Percentiles rank a stretch among this genome's conserved stretches.
Evolutionary conservation across 1,139 yeast species (phyloP).

Genomic region (Debaryomyces fabryi): DNA sequence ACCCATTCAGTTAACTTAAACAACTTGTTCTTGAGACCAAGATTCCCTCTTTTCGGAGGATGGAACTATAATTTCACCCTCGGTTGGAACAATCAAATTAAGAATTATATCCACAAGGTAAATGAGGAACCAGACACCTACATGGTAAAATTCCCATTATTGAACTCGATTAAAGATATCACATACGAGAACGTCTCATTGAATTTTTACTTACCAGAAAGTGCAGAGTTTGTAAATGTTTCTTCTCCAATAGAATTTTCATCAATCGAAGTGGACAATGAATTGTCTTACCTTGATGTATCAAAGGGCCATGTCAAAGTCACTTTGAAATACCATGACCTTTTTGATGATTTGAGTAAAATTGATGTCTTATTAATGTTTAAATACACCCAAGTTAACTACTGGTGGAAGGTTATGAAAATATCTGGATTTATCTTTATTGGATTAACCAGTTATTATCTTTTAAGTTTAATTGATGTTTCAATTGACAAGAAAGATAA

Average conservation of each 20-base stretch:
- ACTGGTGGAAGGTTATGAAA: conserved; percentile 65
- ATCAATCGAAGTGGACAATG: conserved; percentile 39
- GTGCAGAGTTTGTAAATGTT: conserved; percentile 65
- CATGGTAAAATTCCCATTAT: conserved; percentile 66
- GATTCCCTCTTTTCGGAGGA: conserved; percentile 93
- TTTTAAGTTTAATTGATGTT: conserved; percentile 44
- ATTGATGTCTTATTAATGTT: conserved; percentile 65
- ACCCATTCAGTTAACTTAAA: conserved; percentile 59
- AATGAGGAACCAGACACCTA: conserved; percentile 52
- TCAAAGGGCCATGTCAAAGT: conserved; percentile 78
- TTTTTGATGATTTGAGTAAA: conserved; percentile 70
- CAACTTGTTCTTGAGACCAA: conserved; percentile 69
- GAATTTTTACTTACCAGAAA: conserved; percentile 83
- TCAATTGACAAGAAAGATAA: conserved; percentile 26
- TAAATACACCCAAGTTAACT: conserved; percentile 54
- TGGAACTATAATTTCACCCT: conserved; percentile 96
- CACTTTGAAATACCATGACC: conserved; percentile 59
- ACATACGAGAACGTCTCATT: conserved; percentile 66
- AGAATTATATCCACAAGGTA: conserved; percentile 51
- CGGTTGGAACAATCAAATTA: conserved; percentile 78
- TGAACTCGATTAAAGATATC: conserved; percentile 72
- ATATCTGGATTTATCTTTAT: conserved; percentile 66
- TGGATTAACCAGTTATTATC: conserved; percentile 61
- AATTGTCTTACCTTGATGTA: conserved; percentile 75
- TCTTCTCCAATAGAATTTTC: conserved; percentile 57